A percentile compares a stretch with the other conserved stretches of the same genome.
Conservation (phyloP, 805 yeast genomes). For the Torulaspora franciscae region DNA sequence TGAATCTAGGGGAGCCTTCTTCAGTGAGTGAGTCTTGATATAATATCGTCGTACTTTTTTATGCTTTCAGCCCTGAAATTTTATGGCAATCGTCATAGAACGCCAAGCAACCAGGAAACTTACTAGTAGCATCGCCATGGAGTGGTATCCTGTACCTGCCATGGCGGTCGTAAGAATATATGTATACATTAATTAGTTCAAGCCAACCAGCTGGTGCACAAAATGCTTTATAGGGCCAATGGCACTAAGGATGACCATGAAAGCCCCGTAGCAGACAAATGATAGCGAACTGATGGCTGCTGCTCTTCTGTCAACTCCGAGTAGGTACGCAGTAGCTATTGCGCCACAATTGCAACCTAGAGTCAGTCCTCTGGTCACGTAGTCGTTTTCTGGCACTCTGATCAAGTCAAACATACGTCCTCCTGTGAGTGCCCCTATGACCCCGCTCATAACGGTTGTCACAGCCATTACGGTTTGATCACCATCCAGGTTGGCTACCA, state of each 20-base stretch:
- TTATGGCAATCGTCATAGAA: neutral
- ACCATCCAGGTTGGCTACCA: constrained; percentile 62
- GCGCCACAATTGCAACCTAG: constrained; percentile 79
- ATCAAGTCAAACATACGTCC: constrained; percentile 44
- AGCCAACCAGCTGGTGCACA: constrained; percentile 45
- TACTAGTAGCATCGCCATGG: too few species aligned
- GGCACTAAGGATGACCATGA: constrained; percentile 65
- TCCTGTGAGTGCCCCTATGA: constrained; percentile 65
- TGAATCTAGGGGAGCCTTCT: neutral
- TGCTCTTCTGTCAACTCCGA: constrained; percentile 69
- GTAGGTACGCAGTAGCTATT: constrained; percentile 70
- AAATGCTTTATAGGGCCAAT: constrained; percentile 50
- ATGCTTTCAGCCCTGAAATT: constrained; percentile 3
- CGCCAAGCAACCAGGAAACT: neutral
- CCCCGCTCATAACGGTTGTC: constrained; percentile 71
- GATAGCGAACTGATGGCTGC: constrained; percentile 72
- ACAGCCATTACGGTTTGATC: constrained; percentile 70
- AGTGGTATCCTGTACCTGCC: too few species aligned
- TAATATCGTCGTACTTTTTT: neutral
- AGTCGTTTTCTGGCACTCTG: constrained; percentile 56
- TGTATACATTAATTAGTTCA: constrained; percentile 11
- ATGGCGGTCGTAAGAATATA: neutral
- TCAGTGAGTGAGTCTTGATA: neutral
- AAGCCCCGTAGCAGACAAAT: constrained; percentile 67
- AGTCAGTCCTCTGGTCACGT: constrained; percentile 69